phyloP scores from a whole-genome alignment of 768 basidiomycete genomes.

The Mrakia gelida region DNA sequence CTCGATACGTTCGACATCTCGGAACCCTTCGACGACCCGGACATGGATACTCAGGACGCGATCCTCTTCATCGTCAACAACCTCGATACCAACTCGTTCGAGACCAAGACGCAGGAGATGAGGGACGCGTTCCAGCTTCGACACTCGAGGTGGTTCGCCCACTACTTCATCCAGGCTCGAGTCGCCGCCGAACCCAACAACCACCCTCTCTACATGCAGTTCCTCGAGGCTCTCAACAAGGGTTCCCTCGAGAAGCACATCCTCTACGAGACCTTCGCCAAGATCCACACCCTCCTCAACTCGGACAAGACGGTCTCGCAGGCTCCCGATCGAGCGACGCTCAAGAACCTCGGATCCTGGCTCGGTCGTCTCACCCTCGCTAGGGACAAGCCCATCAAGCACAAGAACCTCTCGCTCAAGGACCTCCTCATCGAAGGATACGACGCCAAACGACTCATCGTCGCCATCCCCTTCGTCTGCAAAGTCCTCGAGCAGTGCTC shows the following conservation, averaged over 20 bases:
- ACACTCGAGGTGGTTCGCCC: slow-evolving; percentile 91
- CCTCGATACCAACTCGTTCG: slow-evolving; percentile 88
- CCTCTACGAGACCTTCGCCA: slow-evolving; percentile 87
- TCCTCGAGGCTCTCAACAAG: slow-evolving; percentile 72
- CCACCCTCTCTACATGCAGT: slow-evolving; percentile 87
- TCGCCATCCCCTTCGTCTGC: slow-evolving; percentile 97
- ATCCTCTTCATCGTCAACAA: slow-evolving; percentile 99
- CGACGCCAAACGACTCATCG: slow-evolving; percentile 80
- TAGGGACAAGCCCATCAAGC: slow-evolving; percentile 83
- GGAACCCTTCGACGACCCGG: slow-evolving; percentile 60
- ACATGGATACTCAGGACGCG: slow-evolving; percentile 83
- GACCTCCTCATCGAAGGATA: slow-evolving; percentile 95
- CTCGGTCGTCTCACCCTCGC: slow-evolving; percentile 89
- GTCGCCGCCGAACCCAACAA: slow-evolving; percentile 96
- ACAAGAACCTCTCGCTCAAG: slow-evolving; percentile 92
- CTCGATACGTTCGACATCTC: slow-evolving; percentile 60
- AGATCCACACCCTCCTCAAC: slow-evolving; percentile 80
- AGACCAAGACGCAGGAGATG: slow-evolving; percentile 81
- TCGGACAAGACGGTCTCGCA: slow-evolving; percentile 84
- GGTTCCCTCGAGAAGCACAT: slow-evolving; percentile 67
- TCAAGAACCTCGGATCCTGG: slow-evolving; percentile 96
- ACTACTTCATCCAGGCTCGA: slow-evolving; percentile 94
- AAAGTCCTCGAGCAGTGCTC: slow-evolving; percentile 88
- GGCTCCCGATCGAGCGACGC: slow-evolving; percentile 71
- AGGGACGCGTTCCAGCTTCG: slow-evolving; percentile 72